phyloP scores from a whole-genome alignment of 208 protist species.

The Leishmania aethiopica region DNA sequence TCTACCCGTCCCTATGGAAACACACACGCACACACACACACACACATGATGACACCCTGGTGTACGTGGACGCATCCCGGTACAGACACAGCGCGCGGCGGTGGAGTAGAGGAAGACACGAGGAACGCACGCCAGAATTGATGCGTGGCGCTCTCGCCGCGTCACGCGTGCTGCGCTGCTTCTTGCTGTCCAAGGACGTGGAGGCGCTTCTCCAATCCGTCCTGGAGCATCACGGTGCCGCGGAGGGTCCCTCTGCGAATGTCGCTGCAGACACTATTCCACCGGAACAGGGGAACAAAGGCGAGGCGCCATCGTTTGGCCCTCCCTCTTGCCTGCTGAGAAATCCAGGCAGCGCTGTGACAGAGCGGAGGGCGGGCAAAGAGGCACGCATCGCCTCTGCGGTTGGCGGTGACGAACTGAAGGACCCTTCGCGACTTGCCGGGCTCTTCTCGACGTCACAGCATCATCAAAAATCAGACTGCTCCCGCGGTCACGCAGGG shows the following conservation, averaged over 20 bases:
- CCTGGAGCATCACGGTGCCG: constrained; percentile 1
- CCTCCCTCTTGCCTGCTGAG: not conserved
- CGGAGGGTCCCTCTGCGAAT: not conserved
- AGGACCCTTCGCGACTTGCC: not conserved
- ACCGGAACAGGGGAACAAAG: not conserved
- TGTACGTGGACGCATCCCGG: not conserved
- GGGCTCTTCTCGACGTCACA: not conserved
- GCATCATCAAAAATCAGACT: not conserved
- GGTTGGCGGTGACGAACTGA: not conserved
- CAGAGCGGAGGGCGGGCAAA: not conserved
- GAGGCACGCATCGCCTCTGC: not conserved
- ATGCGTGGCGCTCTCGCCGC: constrained; percentile 10
- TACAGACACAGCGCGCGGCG: not conserved
- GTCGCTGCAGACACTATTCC: not conserved
- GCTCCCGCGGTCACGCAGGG: not conserved
- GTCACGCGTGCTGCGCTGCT: not conserved
- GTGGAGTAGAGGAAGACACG: not conserved
- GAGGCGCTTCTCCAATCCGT: constrained; percentile 16
- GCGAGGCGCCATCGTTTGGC: not conserved
- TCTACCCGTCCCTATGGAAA: not conserved
- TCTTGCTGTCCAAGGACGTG: constrained; percentile 3
- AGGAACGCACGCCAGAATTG: not conserved
- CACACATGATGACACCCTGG: not conserved
- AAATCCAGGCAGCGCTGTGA: not conserved
- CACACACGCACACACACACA: not conserved